These are phyloP conservation scores for Brassica rapa DNA, from an alignment of 345 rosid genomes.

Conservation along the genomic window DNA sequence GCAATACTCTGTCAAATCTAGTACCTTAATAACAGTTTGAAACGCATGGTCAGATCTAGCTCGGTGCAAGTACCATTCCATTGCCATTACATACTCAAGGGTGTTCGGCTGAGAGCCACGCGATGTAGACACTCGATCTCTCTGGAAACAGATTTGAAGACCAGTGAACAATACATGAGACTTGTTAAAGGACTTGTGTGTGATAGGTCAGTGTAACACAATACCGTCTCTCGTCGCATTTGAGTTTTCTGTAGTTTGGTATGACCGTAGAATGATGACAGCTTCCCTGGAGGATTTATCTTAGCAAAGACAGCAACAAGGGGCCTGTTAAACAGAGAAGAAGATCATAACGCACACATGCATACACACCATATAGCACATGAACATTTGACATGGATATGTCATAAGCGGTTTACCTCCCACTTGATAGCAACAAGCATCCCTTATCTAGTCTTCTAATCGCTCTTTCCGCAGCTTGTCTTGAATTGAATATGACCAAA, in stretches of 20 bases:
- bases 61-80: slow-evolving; percentile 73
- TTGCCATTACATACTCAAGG: slow-evolving; percentile 81
- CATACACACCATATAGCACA: neutral
- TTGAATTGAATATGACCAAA: slow-evolving; percentile 63
- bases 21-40: slow-evolving; percentile 53
- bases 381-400: neutral
- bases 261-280: slow-evolving; percentile 64
- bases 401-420: slow-evolving; percentile 53
- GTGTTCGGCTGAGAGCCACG: slow-evolving; percentile 90
- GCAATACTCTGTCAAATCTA: neutral
- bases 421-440: slow-evolving; percentile 74
- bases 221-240: slow-evolving; percentile 61
- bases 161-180: neutral
- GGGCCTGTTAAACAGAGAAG: slow-evolving; percentile 54
- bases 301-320: slow-evolving; percentile 63
- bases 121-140: slow-evolving; percentile 77
- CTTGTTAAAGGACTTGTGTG: slow-evolving; percentile 5
- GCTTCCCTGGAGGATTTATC: slow-evolving; percentile 57
- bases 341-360: slow-evolving; percentile 3
- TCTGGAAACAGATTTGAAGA: slow-evolving; percentile 47
- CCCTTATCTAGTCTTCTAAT: slow-evolving; percentile 52
- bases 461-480: slow-evolving; percentile 60
- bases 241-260: slow-evolving; percentile 48
- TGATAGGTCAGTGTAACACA: slow-evolving; percentile 6
- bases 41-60: slow-evolving; percentile 47